Evolutionary conservation across 768 basidiomycete genomes (phyloP).

Genomic region (Leccinum barrowsii): DNA sequence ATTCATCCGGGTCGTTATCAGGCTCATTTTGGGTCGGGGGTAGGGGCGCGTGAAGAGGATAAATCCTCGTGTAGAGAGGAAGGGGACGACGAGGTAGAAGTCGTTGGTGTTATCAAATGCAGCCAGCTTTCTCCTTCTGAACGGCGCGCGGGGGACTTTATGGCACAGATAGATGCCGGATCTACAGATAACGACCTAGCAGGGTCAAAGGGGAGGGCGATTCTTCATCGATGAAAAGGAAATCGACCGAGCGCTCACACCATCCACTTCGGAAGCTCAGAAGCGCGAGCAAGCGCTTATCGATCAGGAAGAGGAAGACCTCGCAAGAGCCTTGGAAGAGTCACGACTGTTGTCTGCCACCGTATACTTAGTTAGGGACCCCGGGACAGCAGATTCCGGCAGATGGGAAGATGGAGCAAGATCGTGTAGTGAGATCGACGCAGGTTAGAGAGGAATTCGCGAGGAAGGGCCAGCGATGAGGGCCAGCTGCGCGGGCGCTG

Average conservation of each 20-base stretch:
- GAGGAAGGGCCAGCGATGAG: conserved; percentile 11
- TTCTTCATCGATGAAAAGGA: conserved; percentile 36
- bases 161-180: conserved; percentile 17
- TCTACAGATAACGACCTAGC: conserved; percentile 8
- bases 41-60: conserved; percentile 16
- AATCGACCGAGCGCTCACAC: conserved; percentile 45
- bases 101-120: conserved; percentile 26
- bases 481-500: conserved; percentile 6
- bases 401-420: conserved; percentile 7
- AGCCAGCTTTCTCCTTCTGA: conserved; percentile 32
- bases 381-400: conserved; percentile 2
- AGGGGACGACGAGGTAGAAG: conserved; percentile 24
- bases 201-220: conserved; percentile 5
- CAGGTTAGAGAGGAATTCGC: conserved; percentile 34
- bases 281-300: conserved; percentile 23
- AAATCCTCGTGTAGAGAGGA: conserved; percentile 23
- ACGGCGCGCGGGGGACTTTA: conserved; percentile 14
- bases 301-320: conserved; percentile 56
- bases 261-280: conserved; percentile 40
- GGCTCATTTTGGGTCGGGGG: conserved; percentile 19
- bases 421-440: conserved; percentile 26
- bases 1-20: conserved; percentile 6
- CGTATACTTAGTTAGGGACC: conserved; percentile 16
- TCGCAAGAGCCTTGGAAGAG: conserved; percentile 37
- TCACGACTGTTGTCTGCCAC: conserved; percentile 34